Conservation (phyloP, 768 basidiomycete species). For the Boletus tomentosulus region DNA sequence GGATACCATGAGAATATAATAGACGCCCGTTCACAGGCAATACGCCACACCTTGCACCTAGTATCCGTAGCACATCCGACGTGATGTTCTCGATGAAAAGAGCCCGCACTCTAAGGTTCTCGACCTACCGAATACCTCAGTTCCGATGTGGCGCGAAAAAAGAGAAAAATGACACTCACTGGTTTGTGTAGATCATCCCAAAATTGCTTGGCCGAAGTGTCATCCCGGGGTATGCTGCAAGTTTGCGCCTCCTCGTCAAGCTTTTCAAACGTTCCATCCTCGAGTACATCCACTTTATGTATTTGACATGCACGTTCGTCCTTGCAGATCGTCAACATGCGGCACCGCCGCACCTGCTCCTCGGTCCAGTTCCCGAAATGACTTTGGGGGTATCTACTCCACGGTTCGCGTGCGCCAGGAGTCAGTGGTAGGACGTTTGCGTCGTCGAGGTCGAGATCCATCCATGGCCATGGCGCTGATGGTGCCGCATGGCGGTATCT, state of each 20-base stretch:
- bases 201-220: slow-evolving; percentile 8
- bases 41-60: slow-evolving; percentile 34
- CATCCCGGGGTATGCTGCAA: slow-evolving; percentile 15
- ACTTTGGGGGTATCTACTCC: slow-evolving; percentile 45
- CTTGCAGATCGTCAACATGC: slow-evolving; percentile 27
- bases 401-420: slow-evolving; percentile 6
- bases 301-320: slow-evolving; percentile 13
- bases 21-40: background rate
- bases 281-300: slow-evolving; percentile 21
- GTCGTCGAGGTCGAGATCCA: slow-evolving; percentile 31
- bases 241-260: slow-evolving; percentile 1
- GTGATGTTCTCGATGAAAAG: slow-evolving; percentile 37
- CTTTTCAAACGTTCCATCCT: slow-evolving; percentile 15
- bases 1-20: background rate
- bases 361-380: slow-evolving; percentile 53
- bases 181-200: slow-evolving; percentile 27
- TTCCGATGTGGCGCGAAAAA: background rate
- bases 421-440: slow-evolving; percentile 9
- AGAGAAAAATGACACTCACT: slow-evolving; percentile 15
- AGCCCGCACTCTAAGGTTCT: slow-evolving; percentile 28
- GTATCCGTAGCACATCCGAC: slow-evolving; percentile 30
- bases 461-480: slow-evolving; percentile 41
- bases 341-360: slow-evolving; percentile 36
- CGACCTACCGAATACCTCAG: slow-evolving; percentile 12
- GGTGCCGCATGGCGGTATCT: slow-evolving; percentile 38